Percentiles rank a stretch among this genome's conserved stretches.
Evolutionary conservation across 306 rosid species (phyloP).

Genomic region (Begonia fuchsioides): DNA sequence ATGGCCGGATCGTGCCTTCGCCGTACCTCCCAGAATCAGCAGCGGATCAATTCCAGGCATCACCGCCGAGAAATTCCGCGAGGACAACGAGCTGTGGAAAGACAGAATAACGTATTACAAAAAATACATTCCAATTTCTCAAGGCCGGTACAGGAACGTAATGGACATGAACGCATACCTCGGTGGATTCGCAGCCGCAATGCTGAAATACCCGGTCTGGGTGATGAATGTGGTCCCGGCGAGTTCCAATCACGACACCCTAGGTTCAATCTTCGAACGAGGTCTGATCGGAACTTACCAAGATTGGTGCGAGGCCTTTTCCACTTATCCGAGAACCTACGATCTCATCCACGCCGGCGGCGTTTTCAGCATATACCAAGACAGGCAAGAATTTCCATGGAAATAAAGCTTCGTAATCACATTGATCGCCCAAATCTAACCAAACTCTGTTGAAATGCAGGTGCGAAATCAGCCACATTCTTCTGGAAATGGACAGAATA

Average conservation of each 20-base stretch:
- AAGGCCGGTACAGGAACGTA: slow-evolving; percentile 56
- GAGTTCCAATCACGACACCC: slow-evolving; percentile 32
- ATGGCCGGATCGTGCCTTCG: slow-evolving; percentile 50
- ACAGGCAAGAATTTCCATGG: too few species aligned
- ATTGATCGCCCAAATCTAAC: too few species aligned
- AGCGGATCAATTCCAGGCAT: slow-evolving; percentile 36
- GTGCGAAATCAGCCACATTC: slow-evolving; percentile 64
- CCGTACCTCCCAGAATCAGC: slow-evolving; percentile 54
- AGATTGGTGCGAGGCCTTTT: slow-evolving; percentile 81
- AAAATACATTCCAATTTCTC: slow-evolving; percentile 29
- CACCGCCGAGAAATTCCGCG: slow-evolving; percentile 18
- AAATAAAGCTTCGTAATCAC: too few species aligned
- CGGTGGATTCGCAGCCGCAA: slow-evolving; percentile 68
- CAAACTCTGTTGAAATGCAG: slow-evolving; percentile 15
- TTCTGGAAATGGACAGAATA: slow-evolving; percentile 73
- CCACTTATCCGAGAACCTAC: slow-evolving; percentile 72
- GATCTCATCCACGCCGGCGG: slow-evolving; percentile 61
- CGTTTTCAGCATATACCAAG: slow-evolving; percentile 40
- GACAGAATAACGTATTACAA: slow-evolving; percentile 44
- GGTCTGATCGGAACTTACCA: slow-evolving; percentile 71
- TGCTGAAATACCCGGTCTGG: slow-evolving; percentile 47
- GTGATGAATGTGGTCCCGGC: slow-evolving; percentile 77
- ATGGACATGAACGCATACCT: slow-evolving; percentile 61
- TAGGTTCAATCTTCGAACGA: slow-evolving; percentile 51
- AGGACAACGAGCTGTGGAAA: slow-evolving; percentile 37